Percentiles rank a stretch among this genome's conserved stretches.
Evolutionary conservation across 768 basidiomycete species (phyloP).

Genomic region (Kwoniella pini): DNA sequence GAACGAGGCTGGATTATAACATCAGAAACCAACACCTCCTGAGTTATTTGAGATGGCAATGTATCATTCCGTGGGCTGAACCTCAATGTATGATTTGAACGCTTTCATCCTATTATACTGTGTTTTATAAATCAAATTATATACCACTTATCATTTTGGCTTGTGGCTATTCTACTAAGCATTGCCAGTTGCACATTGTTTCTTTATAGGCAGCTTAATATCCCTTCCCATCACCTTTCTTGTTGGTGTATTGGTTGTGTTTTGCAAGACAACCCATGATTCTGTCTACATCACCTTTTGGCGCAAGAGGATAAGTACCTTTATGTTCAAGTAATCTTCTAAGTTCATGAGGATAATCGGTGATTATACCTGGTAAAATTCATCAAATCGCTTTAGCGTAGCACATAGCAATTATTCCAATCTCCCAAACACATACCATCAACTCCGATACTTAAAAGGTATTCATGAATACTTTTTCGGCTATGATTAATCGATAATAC

Average conservation of each 20-base stretch:
- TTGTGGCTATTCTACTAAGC: too few relatives aligned
- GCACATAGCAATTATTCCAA: too few relatives aligned
- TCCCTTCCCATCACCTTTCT: conserved; percentile 14
- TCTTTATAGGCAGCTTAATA: conserved; percentile 1
- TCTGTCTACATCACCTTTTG: conserved; percentile 63
- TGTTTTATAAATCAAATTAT: too few relatives aligned
- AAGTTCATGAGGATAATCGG: conserved; percentile 68
- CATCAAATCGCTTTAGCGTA: background rate
- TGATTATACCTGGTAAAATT: conserved; percentile 59
- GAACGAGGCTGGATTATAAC: too few relatives aligned
- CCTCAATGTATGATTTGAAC: too few relatives aligned
- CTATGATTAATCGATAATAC: conserved; percentile 50
- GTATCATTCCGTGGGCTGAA: too few relatives aligned
- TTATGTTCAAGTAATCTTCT: conserved; percentile 63
- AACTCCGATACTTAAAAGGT: conserved; percentile 64
- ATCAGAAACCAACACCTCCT: too few relatives aligned
- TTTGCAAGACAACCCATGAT: conserved; percentile 66
- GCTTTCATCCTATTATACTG: too few relatives aligned
- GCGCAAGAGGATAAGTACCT: conserved; percentile 59
- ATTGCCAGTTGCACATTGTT: background rate
- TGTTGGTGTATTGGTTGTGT: conserved; percentile 54
- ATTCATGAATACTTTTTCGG: conserved; percentile 64
- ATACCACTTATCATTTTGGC: too few relatives aligned
- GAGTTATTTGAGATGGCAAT: too few relatives aligned
- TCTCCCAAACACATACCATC: too few relatives aligned